Evolutionary conservation across 225 moss, liverwort and hornwort species (phyloP).

Genomic region (Bryoerythrophyllum caledonicum): DNA sequence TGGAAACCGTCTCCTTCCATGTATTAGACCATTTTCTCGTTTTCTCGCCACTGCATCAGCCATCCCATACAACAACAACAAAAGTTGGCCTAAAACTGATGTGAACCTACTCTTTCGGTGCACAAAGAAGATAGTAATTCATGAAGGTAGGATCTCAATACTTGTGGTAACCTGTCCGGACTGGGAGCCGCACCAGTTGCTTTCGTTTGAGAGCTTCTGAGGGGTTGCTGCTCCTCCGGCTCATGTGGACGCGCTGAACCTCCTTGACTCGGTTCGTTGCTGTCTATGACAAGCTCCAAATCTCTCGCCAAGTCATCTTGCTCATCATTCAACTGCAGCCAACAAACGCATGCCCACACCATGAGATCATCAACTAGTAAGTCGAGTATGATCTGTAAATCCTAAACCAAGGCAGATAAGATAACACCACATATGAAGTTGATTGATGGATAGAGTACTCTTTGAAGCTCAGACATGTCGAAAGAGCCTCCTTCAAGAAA

Average conservation of each 20-base stretch:
- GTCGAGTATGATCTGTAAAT: no score
- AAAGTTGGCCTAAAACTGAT: slow-evolving; percentile 22
- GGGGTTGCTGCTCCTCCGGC: background rate
- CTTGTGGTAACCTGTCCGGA: slow-evolving; percentile 61
- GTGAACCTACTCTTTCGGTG: background rate
- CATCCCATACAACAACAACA: slow-evolving; percentile 31
- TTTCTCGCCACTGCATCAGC: slow-evolving; percentile 33
- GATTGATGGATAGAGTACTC: no score
- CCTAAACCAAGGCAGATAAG: no score
- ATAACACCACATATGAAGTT: no score
- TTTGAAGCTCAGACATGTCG: slow-evolving; percentile 47
- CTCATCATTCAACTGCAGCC: slow-evolving; percentile 50
- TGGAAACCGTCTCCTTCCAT: slow-evolving; percentile 86
- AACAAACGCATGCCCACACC: slow-evolving; percentile 11
- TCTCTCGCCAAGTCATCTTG: slow-evolving; percentile 60
- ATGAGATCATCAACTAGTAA: background rate
- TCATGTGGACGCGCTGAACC: slow-evolving; percentile 19
- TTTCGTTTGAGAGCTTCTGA: slow-evolving; percentile 25
- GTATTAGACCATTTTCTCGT: slow-evolving; percentile 76
- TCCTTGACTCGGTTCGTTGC: background rate
- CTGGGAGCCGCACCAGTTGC: slow-evolving; percentile 29
- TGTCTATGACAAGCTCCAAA: slow-evolving; percentile 47
- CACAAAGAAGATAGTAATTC: slow-evolving; percentile 13
- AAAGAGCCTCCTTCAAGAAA: slow-evolving; percentile 57
- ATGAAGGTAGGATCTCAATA: slow-evolving; percentile 45